Conservation (phyloP, 345 rosid genomes). For the Cardamine occulta region DNA sequence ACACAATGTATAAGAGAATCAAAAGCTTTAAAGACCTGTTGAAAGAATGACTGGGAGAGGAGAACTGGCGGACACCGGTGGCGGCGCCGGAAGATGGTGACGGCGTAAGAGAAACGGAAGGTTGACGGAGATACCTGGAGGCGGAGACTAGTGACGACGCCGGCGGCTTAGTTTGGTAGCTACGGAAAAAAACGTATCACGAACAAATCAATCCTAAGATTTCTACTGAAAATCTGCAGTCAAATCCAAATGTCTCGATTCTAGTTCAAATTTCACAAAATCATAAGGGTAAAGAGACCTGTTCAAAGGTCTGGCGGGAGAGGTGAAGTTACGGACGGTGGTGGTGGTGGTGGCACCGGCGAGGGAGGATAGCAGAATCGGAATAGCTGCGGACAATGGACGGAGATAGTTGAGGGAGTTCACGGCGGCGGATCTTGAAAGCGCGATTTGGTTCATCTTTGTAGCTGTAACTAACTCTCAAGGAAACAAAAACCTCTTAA, state of each 20-base stretch:
- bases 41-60: conserved; percentile 48
- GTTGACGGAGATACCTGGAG: conserved; percentile 32
- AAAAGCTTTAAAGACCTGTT: conserved; percentile 36
- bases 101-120: conserved; percentile 29
- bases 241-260: neutral
- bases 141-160: neutral
- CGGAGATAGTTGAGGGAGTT: neutral
- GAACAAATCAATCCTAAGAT: neutral
- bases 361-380: neutral
- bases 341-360: neutral
- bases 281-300: neutral
- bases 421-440: conserved; percentile 5
- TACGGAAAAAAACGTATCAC: neutral
- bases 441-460: neutral
- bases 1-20: conserved; percentile 3
- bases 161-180: neutral
- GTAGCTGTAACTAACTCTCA: neutral
- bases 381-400: neutral
- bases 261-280: conserved; percentile 1
- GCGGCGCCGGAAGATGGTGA: conserved; percentile 26
- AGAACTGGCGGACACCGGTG: conserved; percentile 22
- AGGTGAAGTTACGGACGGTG: conserved; percentile 2
- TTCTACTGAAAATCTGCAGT: neutral
- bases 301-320: neutral
- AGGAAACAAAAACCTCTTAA: neutral